These are phyloP conservation scores for Psophocarpus tetragonolobus DNA, from an alignment of 306 rosid genomes.

Conservation along the genomic window DNA sequence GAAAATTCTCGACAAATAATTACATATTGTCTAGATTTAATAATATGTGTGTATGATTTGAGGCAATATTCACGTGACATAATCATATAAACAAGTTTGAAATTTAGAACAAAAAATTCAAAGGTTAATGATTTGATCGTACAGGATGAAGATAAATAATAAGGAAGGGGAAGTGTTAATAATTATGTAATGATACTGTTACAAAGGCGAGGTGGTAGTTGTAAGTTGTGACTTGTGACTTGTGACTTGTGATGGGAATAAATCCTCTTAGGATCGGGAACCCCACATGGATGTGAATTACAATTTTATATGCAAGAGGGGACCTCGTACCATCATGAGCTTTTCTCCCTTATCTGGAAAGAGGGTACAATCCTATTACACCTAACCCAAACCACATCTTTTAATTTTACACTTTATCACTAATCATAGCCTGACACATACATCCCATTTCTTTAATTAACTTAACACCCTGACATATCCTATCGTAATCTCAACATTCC, in stretches of 20 bases:
- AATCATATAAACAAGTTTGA: too few species aligned
- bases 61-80: too few species aligned
- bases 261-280: conserved; percentile 36
- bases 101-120: too few species aligned
- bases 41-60: too few species aligned
- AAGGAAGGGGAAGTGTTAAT: neutral
- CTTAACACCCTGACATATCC: conserved; percentile 23
- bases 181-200: neutral
- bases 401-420: conserved; percentile 46
- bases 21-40: too few species aligned
- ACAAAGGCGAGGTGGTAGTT: neutral
- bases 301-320: conserved; percentile 30
- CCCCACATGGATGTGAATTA: conserved; percentile 39
- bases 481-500: conserved; percentile 20
- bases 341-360: conserved; percentile 18
- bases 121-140: too few species aligned
- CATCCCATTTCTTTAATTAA: conserved; percentile 20
- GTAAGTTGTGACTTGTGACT: conserved; percentile 8
- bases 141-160: too few species aligned
- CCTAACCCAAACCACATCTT: conserved; percentile 56
- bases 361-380: conserved; percentile 26
- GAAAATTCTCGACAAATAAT: too few species aligned
- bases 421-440: conserved; percentile 42
- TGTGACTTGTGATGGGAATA: conserved; percentile 3
- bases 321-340: conserved; percentile 49